These are phyloP conservation scores for Globisporangium uncinulatum DNA, from an alignment of 352 stramenopile genomes.

Conservation along the genomic window DNA sequence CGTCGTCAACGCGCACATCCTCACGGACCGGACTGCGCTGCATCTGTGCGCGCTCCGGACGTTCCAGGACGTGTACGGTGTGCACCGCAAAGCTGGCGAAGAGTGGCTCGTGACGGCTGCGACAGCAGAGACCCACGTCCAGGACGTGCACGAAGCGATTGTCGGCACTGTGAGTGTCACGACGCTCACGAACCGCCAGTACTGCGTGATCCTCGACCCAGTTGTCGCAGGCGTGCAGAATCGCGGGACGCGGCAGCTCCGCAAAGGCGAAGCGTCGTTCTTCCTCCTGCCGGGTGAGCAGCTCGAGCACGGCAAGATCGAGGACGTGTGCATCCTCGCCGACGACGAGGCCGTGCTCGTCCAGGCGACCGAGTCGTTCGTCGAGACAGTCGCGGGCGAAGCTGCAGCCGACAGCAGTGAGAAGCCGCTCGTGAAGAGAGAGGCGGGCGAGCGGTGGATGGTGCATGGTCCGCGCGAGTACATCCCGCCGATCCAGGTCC, in stretches of 20 bases:
- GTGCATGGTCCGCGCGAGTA: conserved; percentile 74
- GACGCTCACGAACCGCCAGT: conserved; percentile 77
- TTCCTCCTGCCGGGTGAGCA: conserved; percentile 64
- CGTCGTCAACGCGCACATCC: conserved; percentile 50
- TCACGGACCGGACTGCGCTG: conserved; percentile 59
- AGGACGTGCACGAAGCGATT: conserved; percentile 75
- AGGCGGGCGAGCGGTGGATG: conserved; percentile 77
- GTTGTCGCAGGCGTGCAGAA: conserved; percentile 59
- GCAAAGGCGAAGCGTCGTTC: conserved; percentile 67
- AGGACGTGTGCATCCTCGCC: conserved; percentile 60
- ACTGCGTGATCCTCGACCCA: conserved; percentile 74
- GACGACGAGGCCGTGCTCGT: conserved; percentile 79
- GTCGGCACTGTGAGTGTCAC: conserved; percentile 49
- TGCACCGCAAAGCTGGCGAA: conserved; percentile 65
- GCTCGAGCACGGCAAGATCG: conserved; percentile 52
- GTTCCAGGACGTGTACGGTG: conserved; percentile 71
- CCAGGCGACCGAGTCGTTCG: conserved; percentile 61
- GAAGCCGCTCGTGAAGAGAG: conserved; percentile 26
- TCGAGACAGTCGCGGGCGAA: conserved; percentile 24
- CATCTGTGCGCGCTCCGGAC: conserved; percentile 61
- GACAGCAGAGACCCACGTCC: conserved; percentile 68
- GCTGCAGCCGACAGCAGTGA: conserved; percentile 20
- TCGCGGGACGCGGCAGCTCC: conserved; percentile 63
- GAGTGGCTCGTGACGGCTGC: conserved; percentile 76
- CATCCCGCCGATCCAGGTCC: conserved; percentile 71